Evolutionary conservation across 2,329 filamentous ascomycete species (phyloP).

Genomic region (Fusarium anthophilum): DNA sequence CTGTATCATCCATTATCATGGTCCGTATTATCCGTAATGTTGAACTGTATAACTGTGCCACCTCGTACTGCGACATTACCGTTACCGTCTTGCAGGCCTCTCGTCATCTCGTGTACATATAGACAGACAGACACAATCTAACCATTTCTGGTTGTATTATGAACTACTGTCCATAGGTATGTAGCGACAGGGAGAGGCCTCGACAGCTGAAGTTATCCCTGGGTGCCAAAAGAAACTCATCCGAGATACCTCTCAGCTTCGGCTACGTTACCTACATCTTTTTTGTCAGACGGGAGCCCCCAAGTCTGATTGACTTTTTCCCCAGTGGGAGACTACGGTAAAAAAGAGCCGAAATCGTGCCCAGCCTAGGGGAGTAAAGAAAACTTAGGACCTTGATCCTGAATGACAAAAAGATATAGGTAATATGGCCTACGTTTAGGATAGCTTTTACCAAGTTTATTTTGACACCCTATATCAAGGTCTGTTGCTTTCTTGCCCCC

Average conservation of each 20-base stretch:
- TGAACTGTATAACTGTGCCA: neutral
- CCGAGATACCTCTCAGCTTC: neutral
- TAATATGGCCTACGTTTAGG: too few relatives aligned
- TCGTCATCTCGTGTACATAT: neutral
- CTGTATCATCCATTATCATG: neutral
- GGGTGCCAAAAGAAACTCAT: neutral
- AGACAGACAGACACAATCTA: neutral
- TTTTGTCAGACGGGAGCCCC: neutral
- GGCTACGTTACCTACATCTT: neutral
- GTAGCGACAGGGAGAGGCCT: neutral
- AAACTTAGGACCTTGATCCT: too few relatives aligned
- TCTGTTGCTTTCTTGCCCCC: too few relatives aligned
- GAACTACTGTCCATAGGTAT: neutral
- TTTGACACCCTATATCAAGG: too few relatives aligned
- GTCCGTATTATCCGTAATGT: neutral
- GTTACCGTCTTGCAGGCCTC: neutral
- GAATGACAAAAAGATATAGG: too few relatives aligned
- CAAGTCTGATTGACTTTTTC: neutral
- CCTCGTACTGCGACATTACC: conserved; percentile 17
- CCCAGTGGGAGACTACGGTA: neutral
- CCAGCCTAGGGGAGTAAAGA: neutral
- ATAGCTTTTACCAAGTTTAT: too few relatives aligned
- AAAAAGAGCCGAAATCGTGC: neutral
- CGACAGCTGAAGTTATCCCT: neutral
- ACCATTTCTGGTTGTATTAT: neutral